These are phyloP conservation scores for Helianthus annuus DNA, from an alignment of 129 eudicot genomes.

Conservation along the genomic window HanXRQr2.0-SUNRISE NC_035446.2:88772323-88772822, in stretches of 20 bases:
- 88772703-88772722: too few species aligned
- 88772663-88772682: too few species aligned
- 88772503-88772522: constrained; percentile 56
- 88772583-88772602: constrained; percentile 48
- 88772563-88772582: constrained; percentile 58
- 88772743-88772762: too few species aligned
- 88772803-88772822: too few species aligned
- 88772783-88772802: too few species aligned
- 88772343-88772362: constrained; percentile 58
- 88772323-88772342: constrained; percentile 20
- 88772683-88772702: too few species aligned
- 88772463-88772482: too few species aligned
- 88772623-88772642: not conserved
- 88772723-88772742: too few species aligned
- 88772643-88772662: not conserved
- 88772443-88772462: constrained; percentile 15
- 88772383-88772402: constrained; percentile 54
- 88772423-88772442: constrained; percentile 59
- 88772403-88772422: constrained; percentile 47
- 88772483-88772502: constrained; percentile 45
- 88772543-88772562: constrained; percentile 54
- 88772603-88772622: constrained; percentile 46
- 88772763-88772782: too few species aligned
- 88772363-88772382: constrained; percentile 43
- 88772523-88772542: constrained; percentile 32